Evolutionary conservation across 306 rosid genomes (phyloP).

Genomic region (Hippophae gyantsensis): DNA sequence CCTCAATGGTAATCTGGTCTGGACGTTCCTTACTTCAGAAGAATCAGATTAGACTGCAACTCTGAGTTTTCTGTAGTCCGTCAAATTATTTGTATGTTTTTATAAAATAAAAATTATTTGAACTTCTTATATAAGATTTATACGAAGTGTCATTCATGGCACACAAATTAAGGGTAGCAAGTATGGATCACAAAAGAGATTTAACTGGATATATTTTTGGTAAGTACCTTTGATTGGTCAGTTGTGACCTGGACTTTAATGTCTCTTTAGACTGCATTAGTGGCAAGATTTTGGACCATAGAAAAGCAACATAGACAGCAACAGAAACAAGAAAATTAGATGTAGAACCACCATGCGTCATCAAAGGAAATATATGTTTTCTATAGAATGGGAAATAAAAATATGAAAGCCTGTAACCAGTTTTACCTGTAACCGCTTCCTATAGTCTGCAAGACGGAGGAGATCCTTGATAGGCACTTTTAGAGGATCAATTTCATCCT

Average conservation of each 20-base stretch:
- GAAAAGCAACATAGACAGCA: neutral
- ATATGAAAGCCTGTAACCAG: neutral
- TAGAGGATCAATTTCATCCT: slow-evolving; percentile 59
- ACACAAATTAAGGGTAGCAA: neutral
- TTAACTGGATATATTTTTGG: neutral
- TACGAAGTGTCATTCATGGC: neutral
- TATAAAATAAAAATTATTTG: too few species aligned
- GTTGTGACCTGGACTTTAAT: slow-evolving; percentile 25
- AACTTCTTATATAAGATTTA: too few species aligned
- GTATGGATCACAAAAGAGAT: neutral
- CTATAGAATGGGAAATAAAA: neutral
- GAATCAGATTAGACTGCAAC: too few species aligned
- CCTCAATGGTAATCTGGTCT: too few species aligned
- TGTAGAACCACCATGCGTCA: neutral
- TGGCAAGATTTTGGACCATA: slow-evolving; percentile 10
- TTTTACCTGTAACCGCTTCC: slow-evolving; percentile 53
- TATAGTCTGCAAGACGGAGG: slow-evolving; percentile 57
- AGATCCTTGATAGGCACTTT: slow-evolving; percentile 53
- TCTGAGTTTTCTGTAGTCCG: too few species aligned
- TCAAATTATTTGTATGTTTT: too few species aligned
- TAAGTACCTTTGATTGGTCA: slow-evolving; percentile 48
- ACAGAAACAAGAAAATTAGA: neutral
- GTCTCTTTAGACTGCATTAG: slow-evolving; percentile 66
- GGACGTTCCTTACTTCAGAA: too few species aligned
- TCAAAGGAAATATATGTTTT: neutral